Evolutionary conservation across 2,329 filamentous ascomycete species (phyloP), one percentile per base, ranked within the genome.

Genomic region (Diaporthe citrichinensis): DNA sequence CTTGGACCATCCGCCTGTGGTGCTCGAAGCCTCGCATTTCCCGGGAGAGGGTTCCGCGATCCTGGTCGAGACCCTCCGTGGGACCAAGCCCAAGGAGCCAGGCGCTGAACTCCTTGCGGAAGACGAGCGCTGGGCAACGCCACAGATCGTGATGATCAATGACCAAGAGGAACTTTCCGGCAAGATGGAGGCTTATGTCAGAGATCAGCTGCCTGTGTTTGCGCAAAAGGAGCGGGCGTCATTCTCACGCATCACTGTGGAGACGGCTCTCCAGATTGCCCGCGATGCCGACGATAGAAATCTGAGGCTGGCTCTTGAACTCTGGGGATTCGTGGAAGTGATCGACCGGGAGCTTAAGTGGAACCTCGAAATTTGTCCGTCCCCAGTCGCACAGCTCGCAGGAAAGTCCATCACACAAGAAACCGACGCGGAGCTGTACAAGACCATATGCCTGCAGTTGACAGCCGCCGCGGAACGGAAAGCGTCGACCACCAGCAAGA

Each of bases 301-400:
- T 17, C 84, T 93, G 9, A 86, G 86, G 72, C 88, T 90, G 75
- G 89, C 90, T 1, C 85, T 93, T 6, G 91, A 93, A 80, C 85
- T 93, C 2, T 93, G 91, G 91, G 89, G 90, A 0, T 85, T 92
- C 7, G 90, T 93, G 6, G 91, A 93, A 80, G 90, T 92, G 61
- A 90, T 93, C 75, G 91, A 93, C 80, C 88, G 90, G 67, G 91
- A 93, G 80, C 86, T 90, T 5, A 88, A 90, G 77, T 93, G 91
- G 91, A 87, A 84, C 46, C 90, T 92, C 77, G 81, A 87, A 5
- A 87, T 89, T 74, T 88, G 87, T 77, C 85, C 86, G 8, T 84
- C 85, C 17, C 82, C 83, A 0, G 82, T 86, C 20, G 84, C 69
- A 10, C 62, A 83, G 8, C 82, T 85, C 46, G 82, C 86, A 25